Evolutionary conservation across 2,329 filamentous ascomycete species (phyloP), one percentile per base, ranked within the genome.

Genomic region (Monascus ruber): DNA sequence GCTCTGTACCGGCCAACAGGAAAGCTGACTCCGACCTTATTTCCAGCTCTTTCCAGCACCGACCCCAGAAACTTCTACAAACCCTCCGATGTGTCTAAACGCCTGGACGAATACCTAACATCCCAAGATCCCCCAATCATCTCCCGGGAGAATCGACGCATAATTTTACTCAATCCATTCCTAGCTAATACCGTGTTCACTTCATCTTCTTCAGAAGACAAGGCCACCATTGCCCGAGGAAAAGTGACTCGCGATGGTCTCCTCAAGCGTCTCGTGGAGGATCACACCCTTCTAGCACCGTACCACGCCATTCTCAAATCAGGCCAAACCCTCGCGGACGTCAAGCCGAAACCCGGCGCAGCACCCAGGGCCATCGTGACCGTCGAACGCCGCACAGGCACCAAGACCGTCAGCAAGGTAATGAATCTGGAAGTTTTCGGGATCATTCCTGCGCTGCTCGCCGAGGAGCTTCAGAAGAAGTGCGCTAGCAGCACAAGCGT

Each of bases 401-500:
- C 77, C 41, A 83, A 83, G 59, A 76, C 73, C 2, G 75, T 78
- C 2, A 82, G 79, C 3, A 78, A 74, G 48, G 65, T 81, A 1
- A 71, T 68, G 10, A 76, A 76, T 3, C 53, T 83, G 26, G 79
- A 83, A 49, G 59, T 69, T 0, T 83, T 79, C 47, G 70, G 73
- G 25, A 73, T 83, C 33, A 68, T 73, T 11, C 74, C 79, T 0
- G 69, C 70, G 34, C 60, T 73, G 2, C 62, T 83, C 39, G 77
- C 77, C 2, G 79, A 81, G 42, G 79, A 83, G 53, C 51, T 83
- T 49, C 69, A 79, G 50, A 82, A 79, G 61, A 72, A 74, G 27
- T 83, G 79, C 53, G 79, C 79, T 2, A 77, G 79, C n/a, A 77
- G 73, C 41, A 79, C 78, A 8, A 80, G 75, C 43, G 75, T 82